Base-by-base conservation (phyloP, 148 eudicot species). In the Dysphania ambrosioides region DNA sequence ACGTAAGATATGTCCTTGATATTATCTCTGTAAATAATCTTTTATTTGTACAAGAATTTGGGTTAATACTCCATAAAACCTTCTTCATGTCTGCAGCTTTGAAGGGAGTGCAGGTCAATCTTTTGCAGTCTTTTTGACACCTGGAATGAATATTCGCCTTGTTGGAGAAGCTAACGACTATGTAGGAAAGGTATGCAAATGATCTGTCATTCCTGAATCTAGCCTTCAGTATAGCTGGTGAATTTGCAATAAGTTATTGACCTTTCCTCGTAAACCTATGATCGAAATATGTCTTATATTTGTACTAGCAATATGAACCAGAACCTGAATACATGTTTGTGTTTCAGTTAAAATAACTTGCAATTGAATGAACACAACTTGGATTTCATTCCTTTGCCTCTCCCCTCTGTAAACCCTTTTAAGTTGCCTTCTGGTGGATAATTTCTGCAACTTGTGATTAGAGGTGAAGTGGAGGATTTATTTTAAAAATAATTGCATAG, bases 81-180 rank as follows among this genome's bases (percentile, higher is more conserved):
- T 35, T 62, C 9, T 77, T 65, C 70, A 7, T 71, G 19, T 47
- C 42, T 79, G 79, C 87, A 95, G 99, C 79, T 95, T 92, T 75
- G 79, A 72, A 42, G 99, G 99, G 75, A 95, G 99, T 81, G 99
- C 97, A 63, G 99, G 99, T 35, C 99, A 95, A 78, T 95, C 99
- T 73, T 95, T 95, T 83, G 92, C 82, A 57, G 93, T 97, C 80
- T 95, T 95, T 71, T 73, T 95, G 81, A 92, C 90, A 30, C 99
- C 99, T 82, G 99, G 99, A 80, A 95, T 95, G 99, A 88, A 90
- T 82, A 85, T 95, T 79, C 88, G 96, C 57, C 90, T 95, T 77
- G 76, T 90, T 71, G 99, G 99, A 81, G 99, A 95, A 86, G 96
- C 99, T 75, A 95, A 95, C 79, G 99, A 95, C 78, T 95, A 92